Base-by-base conservation (phyloP, 192 early-diverging fungal species). In the Dissophora ornata region DNA sequence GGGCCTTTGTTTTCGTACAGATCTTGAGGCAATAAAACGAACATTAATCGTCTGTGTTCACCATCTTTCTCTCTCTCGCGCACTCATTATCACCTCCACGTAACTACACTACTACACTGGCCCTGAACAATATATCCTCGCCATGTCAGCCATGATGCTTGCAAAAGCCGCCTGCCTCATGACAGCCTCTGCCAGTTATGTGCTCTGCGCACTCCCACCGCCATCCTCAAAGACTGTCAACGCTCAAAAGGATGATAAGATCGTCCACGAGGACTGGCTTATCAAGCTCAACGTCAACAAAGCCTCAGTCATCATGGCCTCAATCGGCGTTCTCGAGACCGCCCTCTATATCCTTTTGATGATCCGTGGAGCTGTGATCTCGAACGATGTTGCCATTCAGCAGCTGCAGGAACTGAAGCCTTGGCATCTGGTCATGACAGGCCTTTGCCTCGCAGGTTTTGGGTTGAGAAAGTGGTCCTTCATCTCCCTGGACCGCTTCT, bases 381-480 rank as follows among this genome's bases (percentile, higher is more conserved):
- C 21, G 26, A 25, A 13, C n/a, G 62, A 53, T 2, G 13, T 42
- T 7, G 50, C 24, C 33, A 30, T 50, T 24, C 34, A 44, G 18
- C 30, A 40, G 29, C 12, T 67, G 33, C 42, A 38, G 1, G 30
- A n/a, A 4, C 19, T 69, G 12, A 53, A 61, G 40, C 29, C 30
- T 4, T 69, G 67, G 67, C 57, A 69, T 24, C 32, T 12, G 11
- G 44, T 34, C 12, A 15, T 57, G 2, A 42, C 67, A 1, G 42
- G 28, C n/a, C 16, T 54, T 7, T 32, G 48, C 6, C 44, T 36
- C 4, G 4, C 58, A 6, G 57, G 49, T 1, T 60, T 36, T 61
- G 41, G 29, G 2, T 24, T 69, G 13, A 18, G 67, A 5, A 69
- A 59, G 46, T 69, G 67, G 67, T 69, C 67, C 15, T 69, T 69